A percentile compares a stretch with the other conserved stretches of the same genome.
These are phyloP conservation scores for Colletotrichum zoysiae DNA, from an alignment of 2,329 filamentous ascomycete species.

Conservation along the genomic window DNA sequence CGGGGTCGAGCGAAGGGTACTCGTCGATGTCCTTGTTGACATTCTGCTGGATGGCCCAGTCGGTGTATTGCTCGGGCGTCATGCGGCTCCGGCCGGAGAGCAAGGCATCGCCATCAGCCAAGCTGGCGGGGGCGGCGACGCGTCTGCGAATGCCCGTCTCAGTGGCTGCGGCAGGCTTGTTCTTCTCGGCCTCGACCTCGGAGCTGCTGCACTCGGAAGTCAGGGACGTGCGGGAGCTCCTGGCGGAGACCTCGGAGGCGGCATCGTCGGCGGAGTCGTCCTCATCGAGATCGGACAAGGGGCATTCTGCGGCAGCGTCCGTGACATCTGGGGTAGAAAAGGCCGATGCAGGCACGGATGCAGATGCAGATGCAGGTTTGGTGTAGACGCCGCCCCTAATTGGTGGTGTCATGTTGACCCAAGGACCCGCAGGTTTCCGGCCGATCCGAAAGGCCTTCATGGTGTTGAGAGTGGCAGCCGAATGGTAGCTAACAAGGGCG, in stretches of 20 bases:
- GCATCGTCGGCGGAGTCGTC: constrained; percentile 38
- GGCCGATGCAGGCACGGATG: constrained; percentile 5
- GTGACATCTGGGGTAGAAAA: constrained; percentile 23
- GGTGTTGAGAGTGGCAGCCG: constrained; percentile 62
- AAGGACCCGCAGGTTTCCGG: constrained; percentile 64
- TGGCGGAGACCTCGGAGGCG: constrained; percentile 34
- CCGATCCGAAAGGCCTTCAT: constrained; percentile 74
- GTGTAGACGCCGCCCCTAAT: constrained; percentile 64
- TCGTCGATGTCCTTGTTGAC: constrained; percentile 51
- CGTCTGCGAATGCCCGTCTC: constrained; percentile 35
- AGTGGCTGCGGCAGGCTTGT: constrained; percentile 14
- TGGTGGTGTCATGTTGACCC: constrained; percentile 70
- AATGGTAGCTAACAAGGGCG: constrained; percentile 66
- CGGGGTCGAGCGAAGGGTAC: constrained; percentile 67
- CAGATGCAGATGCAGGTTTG: constrained; percentile 33
- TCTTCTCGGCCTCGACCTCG: constrained; percentile 14
- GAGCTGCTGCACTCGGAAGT: constrained; percentile 40
- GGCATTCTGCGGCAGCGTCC: constrained; percentile 26
- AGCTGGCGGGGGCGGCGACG: constrained; percentile 22
- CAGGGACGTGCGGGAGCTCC: constrained; percentile 41
- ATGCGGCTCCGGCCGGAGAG: constrained; percentile 35
- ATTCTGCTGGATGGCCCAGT: constrained; percentile 53
- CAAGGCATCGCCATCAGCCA: constrained; percentile 1
- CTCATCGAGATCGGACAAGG: constrained; percentile 37
- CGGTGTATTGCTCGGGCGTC: constrained; percentile 50